Conservation (phyloP, 2,329 filamentous ascomycete genomes). For the Nemania sp. region DNA sequence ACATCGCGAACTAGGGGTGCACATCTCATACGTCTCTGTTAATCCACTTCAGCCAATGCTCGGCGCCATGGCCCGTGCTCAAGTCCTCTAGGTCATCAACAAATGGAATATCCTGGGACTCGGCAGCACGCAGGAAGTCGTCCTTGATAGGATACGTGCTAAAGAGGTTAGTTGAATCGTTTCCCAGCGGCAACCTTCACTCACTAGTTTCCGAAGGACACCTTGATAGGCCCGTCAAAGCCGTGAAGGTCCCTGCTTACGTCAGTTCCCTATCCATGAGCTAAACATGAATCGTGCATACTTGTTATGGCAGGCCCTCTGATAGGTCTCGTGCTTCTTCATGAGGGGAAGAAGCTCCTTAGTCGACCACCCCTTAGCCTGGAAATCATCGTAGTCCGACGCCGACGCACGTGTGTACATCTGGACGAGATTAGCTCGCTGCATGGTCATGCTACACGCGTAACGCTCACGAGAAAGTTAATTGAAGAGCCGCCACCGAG, state of each 20-base stretch:
- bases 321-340: slow-evolving; percentile 82
- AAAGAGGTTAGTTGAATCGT: slow-evolving; percentile 12
- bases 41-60: slow-evolving; percentile 88
- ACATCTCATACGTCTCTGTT: slow-evolving; percentile 60
- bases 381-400: slow-evolving; percentile 78
- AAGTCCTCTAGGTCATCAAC: slow-evolving; percentile 80
- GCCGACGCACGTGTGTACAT: slow-evolving; percentile 76
- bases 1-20: neutral
- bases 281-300: slow-evolving; percentile 34
- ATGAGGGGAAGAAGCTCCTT: slow-evolving; percentile 76
- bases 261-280: slow-evolving; percentile 20
- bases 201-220: slow-evolving; percentile 76
- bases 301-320: slow-evolving; percentile 64
- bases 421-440: slow-evolving; percentile 42
- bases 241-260: slow-evolving; percentile 66
- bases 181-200: slow-evolving; percentile 4
- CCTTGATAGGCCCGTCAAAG: slow-evolving; percentile 80
- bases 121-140: slow-evolving; percentile 74
- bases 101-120: slow-evolving; percentile 73
- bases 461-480: slow-evolving; percentile 69
- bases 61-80: slow-evolving; percentile 69
- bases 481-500: slow-evolving; percentile 75
- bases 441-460: neutral
- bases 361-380: slow-evolving; percentile 78
- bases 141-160: slow-evolving; percentile 79